phyloP scores from a whole-genome alignment of 345 rosid species.

The Eutrema japonicum region DNA sequence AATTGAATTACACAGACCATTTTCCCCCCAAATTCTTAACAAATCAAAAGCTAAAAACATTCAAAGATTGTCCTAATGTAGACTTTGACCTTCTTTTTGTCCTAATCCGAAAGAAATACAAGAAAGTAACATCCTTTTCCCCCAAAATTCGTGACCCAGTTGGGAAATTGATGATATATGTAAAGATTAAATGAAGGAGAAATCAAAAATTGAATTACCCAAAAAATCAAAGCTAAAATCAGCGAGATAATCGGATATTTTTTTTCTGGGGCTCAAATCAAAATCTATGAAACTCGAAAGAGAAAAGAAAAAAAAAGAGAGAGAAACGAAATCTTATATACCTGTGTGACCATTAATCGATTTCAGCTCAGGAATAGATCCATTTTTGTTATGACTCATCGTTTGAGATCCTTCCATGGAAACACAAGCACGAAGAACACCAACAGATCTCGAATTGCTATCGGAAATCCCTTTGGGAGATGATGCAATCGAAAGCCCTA shows the following conservation, averaged over 20 bases:
- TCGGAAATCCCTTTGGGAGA: constrained; percentile 32
- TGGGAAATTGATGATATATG: not conserved
- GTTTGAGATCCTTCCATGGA: constrained; percentile 45
- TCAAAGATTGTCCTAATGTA: constrained; percentile 17
- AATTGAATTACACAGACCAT: not conserved
- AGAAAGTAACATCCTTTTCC: not conserved
- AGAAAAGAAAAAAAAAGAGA: not conserved
- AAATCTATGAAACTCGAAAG: not conserved
- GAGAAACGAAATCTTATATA: not conserved
- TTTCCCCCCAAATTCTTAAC: not conserved
- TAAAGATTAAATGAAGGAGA: not conserved
- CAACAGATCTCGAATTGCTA: constrained; percentile 36
- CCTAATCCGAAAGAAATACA: constrained; percentile 36
- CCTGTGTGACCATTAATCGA: constrained; percentile 36
- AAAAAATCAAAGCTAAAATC: not conserved
- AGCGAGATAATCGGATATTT: no score
- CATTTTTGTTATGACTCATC: constrained; percentile 34
- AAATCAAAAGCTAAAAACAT: not conserved
- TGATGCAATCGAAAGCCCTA: constrained; percentile 38
- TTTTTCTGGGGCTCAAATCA: not conserved
- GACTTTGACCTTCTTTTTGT: constrained; percentile 51
- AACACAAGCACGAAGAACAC: constrained; percentile 44
- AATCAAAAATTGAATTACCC: not conserved
- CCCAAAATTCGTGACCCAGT: not conserved
- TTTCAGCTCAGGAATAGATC: constrained; percentile 40